Conservation (phyloP, 2,329 filamentous ascomycete species). For the Penicillium expansum region DNA sequence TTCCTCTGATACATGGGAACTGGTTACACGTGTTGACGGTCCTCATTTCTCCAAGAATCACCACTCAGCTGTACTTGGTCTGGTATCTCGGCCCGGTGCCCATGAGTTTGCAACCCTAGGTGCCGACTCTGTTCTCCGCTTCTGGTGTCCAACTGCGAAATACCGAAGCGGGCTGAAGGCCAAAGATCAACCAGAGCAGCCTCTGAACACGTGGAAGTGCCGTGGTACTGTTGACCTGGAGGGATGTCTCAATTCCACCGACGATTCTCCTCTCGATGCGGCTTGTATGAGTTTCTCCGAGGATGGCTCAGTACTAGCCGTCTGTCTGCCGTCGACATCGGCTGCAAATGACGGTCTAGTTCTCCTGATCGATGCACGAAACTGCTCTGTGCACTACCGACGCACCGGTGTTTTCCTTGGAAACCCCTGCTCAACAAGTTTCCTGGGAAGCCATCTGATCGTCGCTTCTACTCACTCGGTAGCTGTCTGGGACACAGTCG, state of each 20-base stretch:
- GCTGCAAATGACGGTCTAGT: conserved; percentile 59
- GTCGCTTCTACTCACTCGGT: conserved; percentile 69
- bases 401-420: conserved; percentile 67
- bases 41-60: conserved; percentile 65
- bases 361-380: conserved; percentile 72
- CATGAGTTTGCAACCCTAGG: conserved; percentile 81
- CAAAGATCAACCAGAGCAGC: conserved; percentile 45
- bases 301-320: conserved; percentile 79
- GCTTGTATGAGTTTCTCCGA: conserved; percentile 75
- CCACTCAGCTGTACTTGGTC: conserved; percentile 63
- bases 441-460: conserved; percentile 72
- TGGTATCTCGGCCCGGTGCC: conserved; percentile 67
- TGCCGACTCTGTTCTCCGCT: conserved; percentile 70
- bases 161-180: conserved; percentile 66
- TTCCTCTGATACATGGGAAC: conserved; percentile 60
- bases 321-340: conserved; percentile 43
- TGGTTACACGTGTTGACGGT: conserved; percentile 78
- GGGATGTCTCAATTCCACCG: conserved; percentile 30
- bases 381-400: conserved; percentile 64
- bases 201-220: conserved; percentile 72
- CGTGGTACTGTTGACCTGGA: conserved; percentile 53
- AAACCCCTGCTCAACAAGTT: conserved; percentile 64
- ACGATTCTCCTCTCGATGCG: conserved; percentile 43
- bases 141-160: conserved; percentile 76
- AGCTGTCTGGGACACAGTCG: conserved; percentile 76